Evolutionary conservation across 805 yeast species (phyloP), one percentile per base, ranked within the genome.

Genomic region (Zygosaccharomyces gambellarensis): DNA sequence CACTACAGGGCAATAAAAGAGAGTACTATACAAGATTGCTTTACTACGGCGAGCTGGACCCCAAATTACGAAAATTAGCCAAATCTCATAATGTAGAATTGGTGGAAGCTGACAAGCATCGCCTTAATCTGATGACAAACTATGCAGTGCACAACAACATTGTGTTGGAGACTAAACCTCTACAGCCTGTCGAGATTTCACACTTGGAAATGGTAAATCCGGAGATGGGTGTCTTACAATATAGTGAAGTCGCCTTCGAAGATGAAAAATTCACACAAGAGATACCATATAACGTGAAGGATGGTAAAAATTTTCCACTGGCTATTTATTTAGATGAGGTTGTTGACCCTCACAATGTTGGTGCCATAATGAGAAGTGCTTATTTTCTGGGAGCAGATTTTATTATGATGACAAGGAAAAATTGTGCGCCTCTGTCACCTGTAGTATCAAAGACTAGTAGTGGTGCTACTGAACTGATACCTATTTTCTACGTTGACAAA

Each of bases 281-380:
- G 52, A 64, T 62, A 52, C 56, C 54, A 50, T 65, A 52, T 64
- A 67, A 55, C 32, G 60, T 57, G 14, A 45, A 47, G n/a, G 54
- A 62, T 17, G 55, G 48, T 21, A 67, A 64, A 32, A 61, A 62
- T 14, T 67, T 68, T 57, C 95, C 96, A 2, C 58, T 90, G 14
- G 96, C 89, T 0, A 56, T 89, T 3, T 88, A 76, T 58, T 68
- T 89, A 23, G 96, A 89, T 65, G 88, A 86, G 50, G 75, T 90
- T 39, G 80, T 87, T 11, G 96, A 89, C 64, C 92, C 96, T 0
- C 95, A 87, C 63, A 89, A 89, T 63, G 72, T 87, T 57, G 97
- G 97, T 6, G 94, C 92, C 22, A 80, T 89, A 39, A 68, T 87
- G 27, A 72, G 97, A 62, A 79, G 90, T 2, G 92, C 95, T 0